These are phyloP conservation scores for Castanea mollissima DNA, from an alignment of 306 rosid species.

Conservation along the genomic window DNA sequence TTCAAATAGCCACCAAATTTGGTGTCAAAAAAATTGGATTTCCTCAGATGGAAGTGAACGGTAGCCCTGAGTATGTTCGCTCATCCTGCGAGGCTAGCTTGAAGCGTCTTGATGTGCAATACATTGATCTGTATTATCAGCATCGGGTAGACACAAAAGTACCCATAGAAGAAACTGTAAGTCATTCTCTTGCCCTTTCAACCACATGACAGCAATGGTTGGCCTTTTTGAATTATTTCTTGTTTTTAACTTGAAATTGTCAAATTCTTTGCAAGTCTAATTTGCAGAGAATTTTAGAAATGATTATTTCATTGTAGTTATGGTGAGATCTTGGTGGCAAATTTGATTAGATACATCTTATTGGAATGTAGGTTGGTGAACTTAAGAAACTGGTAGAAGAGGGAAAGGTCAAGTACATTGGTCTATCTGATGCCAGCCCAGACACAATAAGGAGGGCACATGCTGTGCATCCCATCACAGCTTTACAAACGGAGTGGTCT, in stretches of 20 bases:
- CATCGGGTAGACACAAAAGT: slow-evolving; percentile 53
- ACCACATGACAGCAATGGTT: not conserved
- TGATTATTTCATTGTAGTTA: not conserved
- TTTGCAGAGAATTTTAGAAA: not conserved
- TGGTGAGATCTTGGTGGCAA: not conserved
- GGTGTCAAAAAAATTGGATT: slow-evolving; percentile 24
- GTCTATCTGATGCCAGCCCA: slow-evolving; percentile 73
- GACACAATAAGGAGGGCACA: slow-evolving; percentile 84
- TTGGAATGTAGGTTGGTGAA: slow-evolving; percentile 53
- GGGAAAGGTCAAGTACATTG: slow-evolving; percentile 70
- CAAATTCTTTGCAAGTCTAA: not conserved
- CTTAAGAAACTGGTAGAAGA: slow-evolving; percentile 79
- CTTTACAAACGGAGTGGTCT: slow-evolving; percentile 80
- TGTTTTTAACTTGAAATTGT: not conserved
- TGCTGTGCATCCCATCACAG: slow-evolving; percentile 77
- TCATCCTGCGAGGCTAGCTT: slow-evolving; percentile 70
- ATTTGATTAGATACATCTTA: not conserved
- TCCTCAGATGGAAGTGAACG: slow-evolving; percentile 26
- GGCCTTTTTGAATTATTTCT: not conserved
- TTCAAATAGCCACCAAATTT: slow-evolving; percentile 76
- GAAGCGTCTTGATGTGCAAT: slow-evolving; percentile 64
- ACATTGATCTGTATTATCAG: slow-evolving; percentile 79
- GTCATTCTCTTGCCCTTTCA: not conserved
- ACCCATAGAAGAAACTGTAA: slow-evolving; percentile 78
- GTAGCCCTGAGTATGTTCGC: slow-evolving; percentile 70